Conservation (phyloP, 2,329 filamentous ascomycete genomes). For the Fusarium nanum region DNA sequence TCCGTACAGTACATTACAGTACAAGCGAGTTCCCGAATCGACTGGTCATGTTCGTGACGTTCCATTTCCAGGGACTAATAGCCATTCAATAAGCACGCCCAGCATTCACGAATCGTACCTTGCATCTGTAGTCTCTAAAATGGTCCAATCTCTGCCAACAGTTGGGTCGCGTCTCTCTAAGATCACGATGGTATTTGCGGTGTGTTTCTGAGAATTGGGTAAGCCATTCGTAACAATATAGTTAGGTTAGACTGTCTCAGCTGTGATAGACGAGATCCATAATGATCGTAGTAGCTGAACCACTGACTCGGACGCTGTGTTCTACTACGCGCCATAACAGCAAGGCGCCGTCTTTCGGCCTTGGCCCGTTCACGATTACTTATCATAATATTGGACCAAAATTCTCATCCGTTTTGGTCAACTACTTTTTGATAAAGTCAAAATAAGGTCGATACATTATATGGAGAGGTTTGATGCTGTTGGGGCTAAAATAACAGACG, state of each 20-base stretch:
- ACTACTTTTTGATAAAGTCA: neutral
- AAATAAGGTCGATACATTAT: neutral
- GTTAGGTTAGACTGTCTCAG: neutral
- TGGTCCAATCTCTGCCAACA: neutral
- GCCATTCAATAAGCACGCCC: neutral
- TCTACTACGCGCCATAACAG: neutral
- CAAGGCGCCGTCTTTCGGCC: neutral
- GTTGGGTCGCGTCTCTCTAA: neutral
- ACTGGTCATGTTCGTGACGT: neutral
- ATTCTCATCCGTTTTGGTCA: neutral
- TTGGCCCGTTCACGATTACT: neutral
- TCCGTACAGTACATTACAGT: neutral
- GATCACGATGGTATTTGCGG: conserved; percentile 8
- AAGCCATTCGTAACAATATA: neutral
- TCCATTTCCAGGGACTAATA: neutral
- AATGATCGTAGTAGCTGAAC: neutral
- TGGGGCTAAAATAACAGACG: too few species aligned
- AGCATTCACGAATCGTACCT: conserved; percentile 1
- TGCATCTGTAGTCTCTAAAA: neutral
- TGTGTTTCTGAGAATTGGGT: neutral
- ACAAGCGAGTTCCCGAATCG: neutral
- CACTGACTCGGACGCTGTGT: conserved; percentile 6
- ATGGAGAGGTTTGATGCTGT: too few species aligned
- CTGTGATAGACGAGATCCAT: neutral
- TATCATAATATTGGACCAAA: too few species aligned